phyloP scores from a whole-genome alignment of 371 early-diverging fungal genomes.

The Rhizomucor pusillus region DNA sequence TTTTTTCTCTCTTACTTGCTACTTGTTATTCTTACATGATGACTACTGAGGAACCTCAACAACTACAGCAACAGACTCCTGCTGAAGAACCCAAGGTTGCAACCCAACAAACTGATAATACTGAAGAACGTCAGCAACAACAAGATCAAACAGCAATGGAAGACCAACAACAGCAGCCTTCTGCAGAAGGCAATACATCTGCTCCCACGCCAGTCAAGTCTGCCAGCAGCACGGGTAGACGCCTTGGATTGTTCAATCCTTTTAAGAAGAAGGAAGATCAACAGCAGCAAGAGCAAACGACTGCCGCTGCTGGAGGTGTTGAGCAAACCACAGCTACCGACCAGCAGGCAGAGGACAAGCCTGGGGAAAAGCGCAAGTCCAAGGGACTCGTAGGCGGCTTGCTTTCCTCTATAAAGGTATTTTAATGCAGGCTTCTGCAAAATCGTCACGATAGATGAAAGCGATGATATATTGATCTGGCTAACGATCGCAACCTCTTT shows the following conservation, averaged over 20 bases:
- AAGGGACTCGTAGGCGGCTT: conserved; percentile 11
- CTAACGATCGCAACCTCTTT: background rate
- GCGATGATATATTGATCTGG: conserved; percentile 2
- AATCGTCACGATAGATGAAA: background rate
- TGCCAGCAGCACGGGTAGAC: conserved; percentile 3
- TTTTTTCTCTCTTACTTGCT: background rate
- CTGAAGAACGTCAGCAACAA: too few relatives aligned
- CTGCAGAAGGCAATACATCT: too few relatives aligned
- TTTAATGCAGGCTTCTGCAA: background rate
- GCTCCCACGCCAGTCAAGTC: background rate
- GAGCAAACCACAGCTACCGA: background rate
- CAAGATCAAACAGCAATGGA: too few relatives aligned
- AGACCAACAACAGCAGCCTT: too few relatives aligned
- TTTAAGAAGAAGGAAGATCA: conserved; percentile 8
- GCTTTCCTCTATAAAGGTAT: conserved; percentile 14
- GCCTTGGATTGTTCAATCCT: conserved; percentile 4
- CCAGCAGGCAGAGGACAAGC: background rate
- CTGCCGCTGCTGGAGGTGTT: background rate
- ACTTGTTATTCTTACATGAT: too few relatives aligned
- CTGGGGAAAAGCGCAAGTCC: conserved; percentile 9
- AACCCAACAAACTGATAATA: too few relatives aligned
- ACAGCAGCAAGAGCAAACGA: background rate
- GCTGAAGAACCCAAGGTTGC: background rate
- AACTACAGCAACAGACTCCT: background rate
- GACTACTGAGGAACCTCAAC: background rate